These are phyloP conservation scores for Danielozyma ontarioensis DNA, from an alignment of 805 yeast genomes.

Conservation along the genomic window DNA sequence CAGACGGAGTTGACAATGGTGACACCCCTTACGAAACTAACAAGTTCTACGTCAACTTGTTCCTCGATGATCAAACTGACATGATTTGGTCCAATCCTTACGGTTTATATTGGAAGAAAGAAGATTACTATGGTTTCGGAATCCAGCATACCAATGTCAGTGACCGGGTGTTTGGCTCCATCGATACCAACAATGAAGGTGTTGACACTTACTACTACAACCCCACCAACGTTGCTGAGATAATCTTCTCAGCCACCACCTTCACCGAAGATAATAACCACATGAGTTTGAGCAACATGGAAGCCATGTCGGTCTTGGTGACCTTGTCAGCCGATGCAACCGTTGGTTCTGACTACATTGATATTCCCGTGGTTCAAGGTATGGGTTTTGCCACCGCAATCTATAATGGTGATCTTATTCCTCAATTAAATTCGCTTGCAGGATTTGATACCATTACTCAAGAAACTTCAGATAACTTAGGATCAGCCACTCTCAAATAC, in stretches of 20 bases:
- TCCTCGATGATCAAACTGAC: slow-evolving; percentile 49
- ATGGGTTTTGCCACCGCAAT: slow-evolving; percentile 55
- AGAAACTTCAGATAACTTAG: slow-evolving; percentile 14
- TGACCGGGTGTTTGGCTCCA: slow-evolving; percentile 43
- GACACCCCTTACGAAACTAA: slow-evolving; percentile 57
- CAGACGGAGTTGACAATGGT: slow-evolving; percentile 41
- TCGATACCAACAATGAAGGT: slow-evolving; percentile 37
- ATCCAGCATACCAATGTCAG: slow-evolving; percentile 49
- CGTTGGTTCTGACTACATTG: slow-evolving; percentile 28
- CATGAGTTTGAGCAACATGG: slow-evolving; percentile 43
- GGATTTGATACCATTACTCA: slow-evolving; percentile 39
- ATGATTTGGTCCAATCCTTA: slow-evolving; percentile 67
- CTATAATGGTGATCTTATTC: slow-evolving; percentile 47
- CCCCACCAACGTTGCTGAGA: slow-evolving; percentile 51
- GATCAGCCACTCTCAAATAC: slow-evolving; percentile 25
- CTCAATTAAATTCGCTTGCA: slow-evolving; percentile 42
- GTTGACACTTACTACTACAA: slow-evolving; percentile 46
- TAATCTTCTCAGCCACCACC: slow-evolving; percentile 50
- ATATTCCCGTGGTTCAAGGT: slow-evolving; percentile 52
- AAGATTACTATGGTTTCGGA: slow-evolving; percentile 51
- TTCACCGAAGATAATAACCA: slow-evolving; percentile 33
- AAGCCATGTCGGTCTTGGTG: slow-evolving; percentile 47
- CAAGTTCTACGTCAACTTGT: slow-evolving; percentile 67
- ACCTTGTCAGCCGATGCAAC: slow-evolving; percentile 26
- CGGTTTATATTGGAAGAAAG: slow-evolving; percentile 49